Conservation (phyloP, 257 asterid species). For the Verbascum thapsus region DNA sequence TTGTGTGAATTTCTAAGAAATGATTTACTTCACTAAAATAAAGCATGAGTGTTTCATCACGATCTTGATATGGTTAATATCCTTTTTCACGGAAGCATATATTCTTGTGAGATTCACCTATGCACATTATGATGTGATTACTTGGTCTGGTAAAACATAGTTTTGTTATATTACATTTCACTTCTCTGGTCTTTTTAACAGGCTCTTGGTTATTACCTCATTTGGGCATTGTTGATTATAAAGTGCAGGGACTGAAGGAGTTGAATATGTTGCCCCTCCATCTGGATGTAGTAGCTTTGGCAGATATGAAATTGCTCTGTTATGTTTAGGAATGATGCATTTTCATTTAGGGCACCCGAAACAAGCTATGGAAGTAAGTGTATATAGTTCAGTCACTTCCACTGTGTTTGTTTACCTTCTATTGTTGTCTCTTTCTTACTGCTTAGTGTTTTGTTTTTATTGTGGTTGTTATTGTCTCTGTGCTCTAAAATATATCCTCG, state of each 20-base stretch:
- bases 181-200: constrained; percentile 11
- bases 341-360: constrained; percentile 91
- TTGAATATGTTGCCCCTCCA: constrained; percentile 64
- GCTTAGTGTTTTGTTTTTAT: constrained; percentile 11
- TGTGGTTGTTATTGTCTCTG: constrained; percentile 18
- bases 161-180: background rate
- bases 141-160: background rate
- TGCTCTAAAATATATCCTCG: background rate
- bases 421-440: constrained; percentile 23
- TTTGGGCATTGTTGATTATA: constrained; percentile 45
- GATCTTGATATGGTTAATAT: background rate
- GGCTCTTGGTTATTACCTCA: constrained; percentile 28
- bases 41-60: background rate
- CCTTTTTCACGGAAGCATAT: background rate
- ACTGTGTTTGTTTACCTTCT: constrained; percentile 22
- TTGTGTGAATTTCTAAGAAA: background rate
- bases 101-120: background rate
- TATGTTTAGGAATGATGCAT: constrained; percentile 97
- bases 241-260: constrained; percentile 99
- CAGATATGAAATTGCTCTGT: constrained; percentile 84
- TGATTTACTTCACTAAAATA: background rate
- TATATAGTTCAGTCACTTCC: constrained; percentile 18
- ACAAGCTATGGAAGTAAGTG: constrained; percentile 87
- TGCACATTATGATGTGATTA: background rate
- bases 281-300: constrained; percentile 66